These are phyloP conservation scores for Fagopyrum tataricum DNA, from an alignment of 148 eudicot species.

Conservation along the genomic window DNA sequence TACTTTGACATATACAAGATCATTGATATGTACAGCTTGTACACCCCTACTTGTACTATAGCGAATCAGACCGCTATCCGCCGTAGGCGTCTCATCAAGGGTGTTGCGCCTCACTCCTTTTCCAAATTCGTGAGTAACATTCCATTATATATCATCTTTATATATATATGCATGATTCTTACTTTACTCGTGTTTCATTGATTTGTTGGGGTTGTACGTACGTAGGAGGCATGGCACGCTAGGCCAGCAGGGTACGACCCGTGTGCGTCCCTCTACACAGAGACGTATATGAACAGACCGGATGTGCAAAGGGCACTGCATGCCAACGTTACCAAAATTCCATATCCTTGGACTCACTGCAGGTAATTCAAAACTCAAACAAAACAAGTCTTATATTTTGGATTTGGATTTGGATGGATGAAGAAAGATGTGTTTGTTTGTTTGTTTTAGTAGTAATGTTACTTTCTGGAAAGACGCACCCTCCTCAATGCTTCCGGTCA, in stretches of 20 bases:
- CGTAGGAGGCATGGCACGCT: slow-evolving; percentile 16
- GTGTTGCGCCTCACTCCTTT: slow-evolving; percentile 45
- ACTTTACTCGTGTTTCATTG: no score
- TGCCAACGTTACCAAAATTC: slow-evolving; percentile 70
- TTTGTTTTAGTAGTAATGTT: slow-evolving; percentile 33
- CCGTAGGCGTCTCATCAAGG: slow-evolving; percentile 22
- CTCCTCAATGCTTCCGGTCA: slow-evolving; percentile 53
- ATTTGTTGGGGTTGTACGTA: no score
- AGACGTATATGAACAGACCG: slow-evolving; percentile 52
- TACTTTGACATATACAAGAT: slow-evolving; percentile 62
- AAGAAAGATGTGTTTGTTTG: neutral
- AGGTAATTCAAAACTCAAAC: slow-evolving; percentile 30
- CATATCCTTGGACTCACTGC: slow-evolving; percentile 86
- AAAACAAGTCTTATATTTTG: neutral
- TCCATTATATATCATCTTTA: no score
- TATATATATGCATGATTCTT: no score
- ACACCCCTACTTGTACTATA: slow-evolving; percentile 41
- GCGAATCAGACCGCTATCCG: neutral
- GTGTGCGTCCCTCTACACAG: slow-evolving; percentile 53
- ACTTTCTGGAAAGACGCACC: slow-evolving; percentile 60
- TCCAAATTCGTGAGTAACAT: slow-evolving; percentile 49
- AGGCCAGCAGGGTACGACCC: slow-evolving; percentile 77
- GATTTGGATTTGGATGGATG: neutral
- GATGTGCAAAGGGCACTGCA: slow-evolving; percentile 83
- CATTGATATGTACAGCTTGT: slow-evolving; percentile 89